These are phyloP conservation scores for Cochlearia excelsa DNA, from an alignment of 345 rosid species.

Conservation along the genomic window DNA sequence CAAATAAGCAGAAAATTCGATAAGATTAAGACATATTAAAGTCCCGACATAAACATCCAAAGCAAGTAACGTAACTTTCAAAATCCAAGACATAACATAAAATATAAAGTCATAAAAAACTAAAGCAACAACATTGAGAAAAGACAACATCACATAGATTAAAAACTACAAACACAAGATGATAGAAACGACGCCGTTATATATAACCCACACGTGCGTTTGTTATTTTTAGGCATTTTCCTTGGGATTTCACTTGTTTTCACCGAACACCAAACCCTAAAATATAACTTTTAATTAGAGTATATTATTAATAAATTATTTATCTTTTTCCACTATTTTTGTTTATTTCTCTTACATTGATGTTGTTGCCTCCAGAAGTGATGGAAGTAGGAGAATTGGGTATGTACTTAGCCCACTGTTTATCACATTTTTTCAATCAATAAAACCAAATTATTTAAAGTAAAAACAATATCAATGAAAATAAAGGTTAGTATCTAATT, in stretches of 20 bases:
- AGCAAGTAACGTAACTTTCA: conserved; percentile 31
- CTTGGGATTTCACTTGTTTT: conserved; percentile 33
- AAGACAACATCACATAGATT: neutral
- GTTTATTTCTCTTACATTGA: conserved; percentile 39
- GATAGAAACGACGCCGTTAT: conserved; percentile 22
- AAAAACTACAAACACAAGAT: conserved; percentile 8
- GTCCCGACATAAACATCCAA: conserved; percentile 28
- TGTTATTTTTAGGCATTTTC: conserved; percentile 23
- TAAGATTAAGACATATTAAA: conserved; percentile 30
- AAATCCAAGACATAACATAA: conserved; percentile 29
- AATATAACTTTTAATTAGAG: neutral
- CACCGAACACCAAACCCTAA: conserved; percentile 42
- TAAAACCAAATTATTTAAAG: neutral
- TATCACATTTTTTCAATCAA: neutral
- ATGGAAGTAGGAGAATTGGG: conserved; percentile 64
- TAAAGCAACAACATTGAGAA: conserved; percentile 29
- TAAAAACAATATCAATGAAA: neutral
- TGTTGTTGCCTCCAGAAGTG: conserved; percentile 49
- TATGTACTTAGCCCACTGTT: conserved; percentile 92
- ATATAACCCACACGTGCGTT: conserved; percentile 30
- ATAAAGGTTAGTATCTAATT: neutral
- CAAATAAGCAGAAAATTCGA: conserved; percentile 13
- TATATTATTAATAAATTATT: neutral
- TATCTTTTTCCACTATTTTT: neutral
- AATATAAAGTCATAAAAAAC: conserved; percentile 24